Percentiles rank a stretch among this genome's conserved stretches.
These are phyloP conservation scores for Lophium mytilinum DNA, from an alignment of 495 filamentous ascomycete species.

Conservation along the genomic window DNA sequence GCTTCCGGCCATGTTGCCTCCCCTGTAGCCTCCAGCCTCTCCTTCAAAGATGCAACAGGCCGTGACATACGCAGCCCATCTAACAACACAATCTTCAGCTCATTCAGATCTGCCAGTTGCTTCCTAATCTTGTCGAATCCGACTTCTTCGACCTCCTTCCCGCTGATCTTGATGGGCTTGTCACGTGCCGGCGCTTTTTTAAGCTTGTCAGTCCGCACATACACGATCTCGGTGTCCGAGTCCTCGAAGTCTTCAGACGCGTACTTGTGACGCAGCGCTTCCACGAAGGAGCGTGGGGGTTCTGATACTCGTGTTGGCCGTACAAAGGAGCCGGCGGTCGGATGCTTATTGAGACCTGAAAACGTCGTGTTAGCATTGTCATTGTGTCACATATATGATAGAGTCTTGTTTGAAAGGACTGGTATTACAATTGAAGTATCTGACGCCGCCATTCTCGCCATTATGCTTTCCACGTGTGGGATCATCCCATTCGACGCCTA, in stretches of 20 bases:
- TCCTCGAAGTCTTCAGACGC: slow-evolving; percentile 43
- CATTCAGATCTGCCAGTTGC: slow-evolving; percentile 66
- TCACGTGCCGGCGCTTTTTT: slow-evolving; percentile 7
- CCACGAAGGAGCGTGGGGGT: slow-evolving; percentile 58
- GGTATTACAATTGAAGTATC: slow-evolving; percentile 72
- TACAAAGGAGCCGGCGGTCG: slow-evolving; percentile 76
- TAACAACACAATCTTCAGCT: slow-evolving; percentile 72
- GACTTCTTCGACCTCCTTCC: slow-evolving; percentile 87
- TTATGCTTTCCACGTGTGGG: slow-evolving; percentile 77
- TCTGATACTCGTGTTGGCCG: slow-evolving; percentile 67
- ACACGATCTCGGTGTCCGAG: slow-evolving; percentile 19
- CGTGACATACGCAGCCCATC: slow-evolving; percentile 59
- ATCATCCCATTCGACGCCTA: slow-evolving; percentile 97
- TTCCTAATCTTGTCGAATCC: slow-evolving; percentile 89
- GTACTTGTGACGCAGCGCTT: slow-evolving; percentile 79
- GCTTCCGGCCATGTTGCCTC: background rate
- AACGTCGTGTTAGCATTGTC: slow-evolving; percentile 3
- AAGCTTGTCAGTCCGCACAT: slow-evolving; percentile 14
- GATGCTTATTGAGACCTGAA: slow-evolving; percentile 54
- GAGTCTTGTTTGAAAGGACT: slow-evolving; percentile 1
- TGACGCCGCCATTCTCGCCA: slow-evolving; percentile 66
- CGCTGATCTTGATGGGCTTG: slow-evolving; percentile 60
- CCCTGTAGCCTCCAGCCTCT: slow-evolving; percentile 17
- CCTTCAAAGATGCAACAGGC: slow-evolving; percentile 34
- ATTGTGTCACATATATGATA: background rate